Percentiles rank a stretch among this genome's conserved stretches.
Evolutionary conservation across 1,139 yeast species (phyloP).

Genomic region (Arxiozyma slooffiae): DNA sequence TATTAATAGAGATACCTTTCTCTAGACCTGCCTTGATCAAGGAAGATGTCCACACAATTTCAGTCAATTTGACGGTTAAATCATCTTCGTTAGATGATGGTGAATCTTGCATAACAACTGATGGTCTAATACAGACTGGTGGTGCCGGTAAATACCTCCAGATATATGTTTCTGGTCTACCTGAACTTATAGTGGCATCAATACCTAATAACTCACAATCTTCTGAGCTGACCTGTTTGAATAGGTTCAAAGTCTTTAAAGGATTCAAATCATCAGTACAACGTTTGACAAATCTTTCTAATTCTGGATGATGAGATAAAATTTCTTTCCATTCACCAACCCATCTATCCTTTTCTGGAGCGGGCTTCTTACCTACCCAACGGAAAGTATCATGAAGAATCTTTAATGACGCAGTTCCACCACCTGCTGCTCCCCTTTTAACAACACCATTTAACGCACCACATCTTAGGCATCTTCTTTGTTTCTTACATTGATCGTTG

Average conservation of each 20-base stretch:
- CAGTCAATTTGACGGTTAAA: constrained; percentile 88
- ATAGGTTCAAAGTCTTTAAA: constrained; percentile 72
- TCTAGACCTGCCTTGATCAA: constrained; percentile 89
- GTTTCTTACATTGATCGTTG: constrained; percentile 89
- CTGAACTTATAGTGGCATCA: constrained; percentile 66
- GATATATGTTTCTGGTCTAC: constrained; percentile 91
- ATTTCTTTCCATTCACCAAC: constrained; percentile 75
- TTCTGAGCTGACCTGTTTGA: constrained; percentile 72
- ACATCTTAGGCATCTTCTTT: constrained; percentile 81
- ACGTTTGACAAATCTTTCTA: constrained; percentile 76
- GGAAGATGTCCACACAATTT: constrained; percentile 92
- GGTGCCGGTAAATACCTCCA: constrained; percentile 99
- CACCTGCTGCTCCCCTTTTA: constrained; percentile 88
- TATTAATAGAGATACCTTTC: constrained; percentile 84
- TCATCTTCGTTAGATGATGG: constrained; percentile 91
- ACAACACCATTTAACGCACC: constrained; percentile 92
- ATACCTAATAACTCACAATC: constrained; percentile 92
- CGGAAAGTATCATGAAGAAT: constrained; percentile 93
- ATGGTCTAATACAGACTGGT: constrained; percentile 96
- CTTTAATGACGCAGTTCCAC: constrained; percentile 85
- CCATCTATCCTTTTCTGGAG: constrained; percentile 79
- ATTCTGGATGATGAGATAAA: constrained; percentile 65
- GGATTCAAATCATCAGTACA: constrained; percentile 95
- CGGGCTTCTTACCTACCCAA: constrained; percentile 85
- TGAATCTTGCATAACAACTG: constrained; percentile 88